These are phyloP conservation scores for Cryptosporidium sp. DNA, from an alignment of 169 alveolate species.

Conservation along the genomic window DNA sequence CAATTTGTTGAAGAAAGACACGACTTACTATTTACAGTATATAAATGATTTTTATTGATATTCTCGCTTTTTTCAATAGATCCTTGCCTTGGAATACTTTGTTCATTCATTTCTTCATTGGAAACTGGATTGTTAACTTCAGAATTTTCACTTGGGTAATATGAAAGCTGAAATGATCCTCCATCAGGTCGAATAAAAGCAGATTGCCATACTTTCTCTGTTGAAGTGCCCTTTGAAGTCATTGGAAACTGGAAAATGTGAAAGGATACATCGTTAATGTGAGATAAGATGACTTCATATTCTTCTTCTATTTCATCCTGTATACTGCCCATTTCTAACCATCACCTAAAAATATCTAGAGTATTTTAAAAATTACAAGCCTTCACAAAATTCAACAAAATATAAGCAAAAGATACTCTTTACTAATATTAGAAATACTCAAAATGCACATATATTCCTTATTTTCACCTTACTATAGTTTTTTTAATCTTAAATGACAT, in stretches of 20 bases:
- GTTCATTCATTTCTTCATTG: background rate
- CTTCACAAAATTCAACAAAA: background rate
- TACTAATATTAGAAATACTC: background rate
- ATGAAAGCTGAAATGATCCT: conserved; percentile 67
- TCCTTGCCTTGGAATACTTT: conserved; percentile 4
- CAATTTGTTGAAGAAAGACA: conserved; percentile 64
- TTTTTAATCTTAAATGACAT: conserved; percentile 16
- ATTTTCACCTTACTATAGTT: background rate
- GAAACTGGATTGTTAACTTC: background rate
- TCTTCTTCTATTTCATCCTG: conserved; percentile 61
- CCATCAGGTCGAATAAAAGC: conserved; percentile 70
- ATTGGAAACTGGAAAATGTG: conserved; percentile 69
- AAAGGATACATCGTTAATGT: conserved; percentile 65
- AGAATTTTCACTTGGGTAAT: conserved; percentile 11
- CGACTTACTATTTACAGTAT: conserved; percentile 54
- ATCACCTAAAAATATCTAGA: background rate
- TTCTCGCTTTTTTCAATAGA: background rate
- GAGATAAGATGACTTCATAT: conserved; percentile 60
- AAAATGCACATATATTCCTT: conserved; percentile 1
- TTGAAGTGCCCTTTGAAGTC: conserved; percentile 10
- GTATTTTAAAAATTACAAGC: background rate
- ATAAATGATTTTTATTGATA: conserved; percentile 15
- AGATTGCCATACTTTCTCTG: conserved; percentile 55
- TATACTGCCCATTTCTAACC: background rate
- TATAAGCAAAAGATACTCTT: background rate